Evolutionary conservation across 179 eudicot genomes (phyloP), one percentile per base, ranked within the genome.

Genomic region (Corrigiola litoralis): DNA sequence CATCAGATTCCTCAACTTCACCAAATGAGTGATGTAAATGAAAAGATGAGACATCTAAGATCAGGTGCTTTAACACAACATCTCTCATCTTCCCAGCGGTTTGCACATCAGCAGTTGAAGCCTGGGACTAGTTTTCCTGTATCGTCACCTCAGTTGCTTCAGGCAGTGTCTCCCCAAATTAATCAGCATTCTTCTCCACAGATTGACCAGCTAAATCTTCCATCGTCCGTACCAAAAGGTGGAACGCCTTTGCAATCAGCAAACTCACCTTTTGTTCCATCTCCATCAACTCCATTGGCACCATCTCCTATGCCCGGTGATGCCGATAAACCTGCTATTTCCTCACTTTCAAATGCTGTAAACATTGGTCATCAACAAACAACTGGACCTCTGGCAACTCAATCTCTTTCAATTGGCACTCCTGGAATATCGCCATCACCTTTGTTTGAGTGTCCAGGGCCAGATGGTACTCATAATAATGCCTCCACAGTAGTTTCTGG

Each of bases 381-480:
- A 45, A 67, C 69, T 71, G 81, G 51, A 60, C 69, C 82, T 50
- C 60, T 77, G 58, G 78, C 84, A 50, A 75, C 83, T 52, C 89
- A 84, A 61, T 85, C 98, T 57, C 90, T 92, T 82, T 92, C 96
- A 28, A 92, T 89, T 69, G 98, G 96, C 25, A 92, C 98, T 69
- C 98, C 98, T 72, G 98, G 98, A 33, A 87, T 92, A 78, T 92
- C 98, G 17, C 95, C 98, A 36, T 89, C 98, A 48, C 98, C 96
- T 70, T 81, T 92, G 72, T 88, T 92, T 46, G 98, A 92, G 77
- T 89, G 86, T 69, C 65, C 81, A 49, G 81, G 77, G 59, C 79
- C 86, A 29, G 98, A 92, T 75, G 92, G 82, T 45, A 74, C 77
- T 66, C 95, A 84, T 70, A 88, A 69, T 52, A 80, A 61, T 73